These are phyloP conservation scores for Aureobasidium sp. DNA, from an alignment of 2,329 filamentous ascomycete genomes.

Conservation along the genomic window DNA sequence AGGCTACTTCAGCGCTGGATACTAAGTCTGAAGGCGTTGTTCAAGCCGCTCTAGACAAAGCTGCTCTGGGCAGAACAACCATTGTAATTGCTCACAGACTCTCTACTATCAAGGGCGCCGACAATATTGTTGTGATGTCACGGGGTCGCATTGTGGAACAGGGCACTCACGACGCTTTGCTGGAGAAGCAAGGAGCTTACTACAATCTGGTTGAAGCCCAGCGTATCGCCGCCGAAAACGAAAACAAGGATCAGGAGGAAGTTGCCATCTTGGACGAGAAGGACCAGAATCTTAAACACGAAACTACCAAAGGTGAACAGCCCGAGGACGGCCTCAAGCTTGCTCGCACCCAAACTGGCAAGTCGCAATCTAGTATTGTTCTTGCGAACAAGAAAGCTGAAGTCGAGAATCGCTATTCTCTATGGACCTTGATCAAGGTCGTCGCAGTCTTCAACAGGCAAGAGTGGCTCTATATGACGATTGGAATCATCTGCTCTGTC, in stretches of 20 bases:
- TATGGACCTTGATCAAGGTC: constrained; percentile 71
- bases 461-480: constrained; percentile 64
- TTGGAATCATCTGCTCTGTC: constrained; percentile 65
- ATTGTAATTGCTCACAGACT: constrained; percentile 92
- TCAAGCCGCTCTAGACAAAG: constrained; percentile 82
- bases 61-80: constrained; percentile 79
- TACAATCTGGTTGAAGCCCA: constrained; percentile 82
- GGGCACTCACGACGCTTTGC: constrained; percentile 74
- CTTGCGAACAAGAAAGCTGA: constrained; percentile 51
- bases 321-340: constrained; percentile 48
- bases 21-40: constrained; percentile 93
- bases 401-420: constrained; percentile 47
- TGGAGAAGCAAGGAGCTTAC: constrained; percentile 67
- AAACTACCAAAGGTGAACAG: constrained; percentile 26
- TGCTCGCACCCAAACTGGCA: constrained; percentile 44
- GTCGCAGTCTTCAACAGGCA: constrained; percentile 71
- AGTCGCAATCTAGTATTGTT: constrained; percentile 61
- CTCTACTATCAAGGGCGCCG: constrained; percentile 86
- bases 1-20: constrained; percentile 89
- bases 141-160: constrained; percentile 84
- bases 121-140: constrained; percentile 94
- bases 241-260: constrained; percentile 49
- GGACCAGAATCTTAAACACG: constrained; percentile 22
- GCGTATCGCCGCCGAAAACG: constrained; percentile 59
- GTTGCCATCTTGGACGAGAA: constrained; percentile 26